phyloP scores from a whole-genome alignment of 208 protist species.

The Trypanosoma boissoni region DNA sequence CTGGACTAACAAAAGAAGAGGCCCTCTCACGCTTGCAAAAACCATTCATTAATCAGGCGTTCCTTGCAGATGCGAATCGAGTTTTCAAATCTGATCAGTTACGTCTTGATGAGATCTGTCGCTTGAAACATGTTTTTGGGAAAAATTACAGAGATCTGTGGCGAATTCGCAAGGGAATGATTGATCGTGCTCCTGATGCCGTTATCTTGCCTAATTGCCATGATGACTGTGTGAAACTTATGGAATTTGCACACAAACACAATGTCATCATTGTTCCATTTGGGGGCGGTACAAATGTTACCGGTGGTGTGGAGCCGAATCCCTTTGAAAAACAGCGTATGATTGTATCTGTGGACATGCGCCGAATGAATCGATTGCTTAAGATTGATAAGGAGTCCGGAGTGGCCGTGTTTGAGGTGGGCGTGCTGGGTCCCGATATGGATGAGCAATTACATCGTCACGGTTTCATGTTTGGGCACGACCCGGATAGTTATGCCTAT shows the following conservation, averaged over 20 bases:
- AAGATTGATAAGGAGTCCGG: conserved; percentile 83
- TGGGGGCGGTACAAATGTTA: conserved; percentile 94
- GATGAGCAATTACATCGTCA: conserved; percentile 81
- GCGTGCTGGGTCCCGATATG: conserved; percentile 88
- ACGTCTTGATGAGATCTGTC: conserved; percentile 64
- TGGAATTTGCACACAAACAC: conserved; percentile 83
- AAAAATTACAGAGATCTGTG: conserved; percentile 94
- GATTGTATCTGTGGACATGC: conserved; percentile 92
- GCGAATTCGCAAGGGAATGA: conserved; percentile 79
- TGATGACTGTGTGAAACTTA: conserved; percentile 82
- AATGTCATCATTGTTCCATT: conserved; percentile 93
- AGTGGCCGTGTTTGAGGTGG: conserved; percentile 87
- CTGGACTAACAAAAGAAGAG: conserved; percentile 70
- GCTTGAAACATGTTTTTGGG: conserved; percentile 84
- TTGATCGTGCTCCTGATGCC: conserved; percentile 89
- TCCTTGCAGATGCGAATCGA: conserved; percentile 58
- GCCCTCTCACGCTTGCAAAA: conserved; percentile 61
- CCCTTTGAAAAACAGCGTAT: conserved; percentile 85
- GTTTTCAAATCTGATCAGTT: conserved; percentile 61
- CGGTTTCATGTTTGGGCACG: conserved; percentile 92
- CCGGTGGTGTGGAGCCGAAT: conserved; percentile 85
- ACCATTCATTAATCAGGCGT: conserved; percentile 74
- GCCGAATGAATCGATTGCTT: conserved; percentile 89
- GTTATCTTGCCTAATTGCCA: conserved; percentile 87
- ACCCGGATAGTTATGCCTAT: conserved; percentile 93